Evolutionary conservation across 208 protist genomes (phyloP).

Genomic region (Naegleria gruberi): DNA sequence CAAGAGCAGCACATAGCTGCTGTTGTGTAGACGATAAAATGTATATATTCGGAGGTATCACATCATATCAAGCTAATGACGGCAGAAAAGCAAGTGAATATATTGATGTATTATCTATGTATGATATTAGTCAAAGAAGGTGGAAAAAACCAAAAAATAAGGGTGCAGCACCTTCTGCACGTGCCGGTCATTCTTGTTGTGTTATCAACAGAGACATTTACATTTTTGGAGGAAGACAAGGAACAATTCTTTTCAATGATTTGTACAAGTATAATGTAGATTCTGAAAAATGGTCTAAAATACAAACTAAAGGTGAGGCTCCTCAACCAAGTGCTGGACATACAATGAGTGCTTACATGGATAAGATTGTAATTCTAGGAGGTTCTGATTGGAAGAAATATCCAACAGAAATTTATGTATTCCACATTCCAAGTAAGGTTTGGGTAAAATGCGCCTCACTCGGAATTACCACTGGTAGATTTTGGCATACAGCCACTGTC

Average conservation of each 20-base stretch:
- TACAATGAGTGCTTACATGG: background rate
- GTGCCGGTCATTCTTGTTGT: background rate
- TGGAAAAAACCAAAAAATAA: background rate
- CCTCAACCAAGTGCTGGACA: background rate
- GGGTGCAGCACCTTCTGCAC: background rate
- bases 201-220: background rate
- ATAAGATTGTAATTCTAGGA: background rate
- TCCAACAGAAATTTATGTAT: background rate
- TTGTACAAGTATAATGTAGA: background rate
- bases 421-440: background rate
- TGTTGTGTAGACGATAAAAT: background rate
- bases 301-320: background rate
- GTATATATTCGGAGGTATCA: background rate
- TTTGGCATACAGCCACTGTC: background rate
- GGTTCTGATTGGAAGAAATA: background rate
- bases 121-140: background rate
- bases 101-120: background rate
- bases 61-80: background rate
- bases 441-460: background rate
- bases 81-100: background rate
- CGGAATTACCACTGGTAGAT: background rate
- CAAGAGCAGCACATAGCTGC: background rate
- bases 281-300: background rate
- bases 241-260: background rate
- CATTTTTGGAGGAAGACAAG: conserved; percentile 9